Evolutionary conservation across 805 yeast genomes (phyloP), one percentile per base, ranked within the genome.

Genomic region (Candida ascalaphidarum): DNA sequence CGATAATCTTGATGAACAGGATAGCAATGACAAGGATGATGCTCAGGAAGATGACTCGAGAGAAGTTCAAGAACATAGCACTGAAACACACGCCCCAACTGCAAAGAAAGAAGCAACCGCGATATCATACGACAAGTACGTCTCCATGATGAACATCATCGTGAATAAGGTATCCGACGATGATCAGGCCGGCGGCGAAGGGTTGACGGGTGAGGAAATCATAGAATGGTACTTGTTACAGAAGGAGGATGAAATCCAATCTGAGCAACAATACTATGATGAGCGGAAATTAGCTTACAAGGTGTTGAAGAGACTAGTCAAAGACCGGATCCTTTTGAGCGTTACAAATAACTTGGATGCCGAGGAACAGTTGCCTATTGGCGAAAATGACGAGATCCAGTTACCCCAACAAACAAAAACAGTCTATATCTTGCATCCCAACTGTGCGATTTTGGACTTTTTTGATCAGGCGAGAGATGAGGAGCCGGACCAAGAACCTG

Each of bases 51-150:
- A 21, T 13, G 34, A 31, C 20, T 22, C 22, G 25, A 31, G 22
- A 16, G 17, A 28, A 26, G 21, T 27, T 28, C 19, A 18, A 29
- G 16, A 20, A 27, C 21, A 17, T 24, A 18, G 11, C 23, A 15
- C 25, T 16, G 23, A n/a, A 8, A 22, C 29, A 4, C 21, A 30
- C 7, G 34, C 23, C 14, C 23, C 29, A 24, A 23, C 7, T 21
- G 21, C 19, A 11, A 13, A 5, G 17, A n/a, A 8, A 15, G 26
- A 18, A 12, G 28, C 17, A 21, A 20, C 25, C 11, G 18, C 58
- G 11, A 74, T 92, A 29, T 67, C 95, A 1, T 85, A 85, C 50
- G 96, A 89, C 47, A 82, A 81, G 51, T 89, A 85, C 52, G 79
- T 81, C 17, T 68, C 77, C 25, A 82, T 88, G 65, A 82, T 84